A percentile compares a stretch with the other conserved stretches of the same genome.
Evolutionary conservation across 352 stramenopile species (phyloP).

Genomic region (Phytophthora macrochlamydospora): DNA sequence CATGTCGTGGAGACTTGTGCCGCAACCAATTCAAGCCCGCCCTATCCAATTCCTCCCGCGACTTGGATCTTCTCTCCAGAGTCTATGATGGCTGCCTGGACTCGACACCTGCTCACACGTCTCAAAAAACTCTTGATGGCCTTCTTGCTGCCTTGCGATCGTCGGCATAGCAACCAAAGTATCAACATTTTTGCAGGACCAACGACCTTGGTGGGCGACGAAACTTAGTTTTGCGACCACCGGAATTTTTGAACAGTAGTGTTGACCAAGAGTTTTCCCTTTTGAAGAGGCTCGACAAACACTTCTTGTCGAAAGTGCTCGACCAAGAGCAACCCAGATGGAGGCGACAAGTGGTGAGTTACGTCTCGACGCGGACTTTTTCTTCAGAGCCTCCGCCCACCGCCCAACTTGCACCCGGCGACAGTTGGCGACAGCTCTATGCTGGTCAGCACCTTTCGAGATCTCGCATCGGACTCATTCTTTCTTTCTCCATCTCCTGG

Average conservation of each 20-base stretch:
- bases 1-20: no score
- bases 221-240: neutral
- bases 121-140: constrained; percentile 9
- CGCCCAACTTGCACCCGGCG: constrained; percentile 9
- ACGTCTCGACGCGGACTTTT: constrained; percentile 6
- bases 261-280: neutral
- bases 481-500: constrained; percentile 13
- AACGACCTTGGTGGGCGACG: no score
- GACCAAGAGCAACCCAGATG: constrained; percentile 13
- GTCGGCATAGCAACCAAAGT: no score
- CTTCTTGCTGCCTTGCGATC: neutral
- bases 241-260: neutral
- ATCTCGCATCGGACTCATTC: constrained; percentile 27
- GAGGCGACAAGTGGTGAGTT: constrained; percentile 16
- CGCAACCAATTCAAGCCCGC: neutral
- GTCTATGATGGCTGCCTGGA: constrained; percentile 24
- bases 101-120: constrained; percentile 22
- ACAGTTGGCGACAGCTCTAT: constrained; percentile 5
- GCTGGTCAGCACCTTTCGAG: neutral
- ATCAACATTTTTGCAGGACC: no score
- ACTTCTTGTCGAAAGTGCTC: neutral
- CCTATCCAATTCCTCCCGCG: constrained; percentile 1
- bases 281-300: neutral
- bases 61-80: constrained; percentile 16
- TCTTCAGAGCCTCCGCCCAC: constrained; percentile 14